Base-by-base conservation (phyloP, 2,329 filamentous ascomycete species). In the Ophiostoma triangulosporum region DNA sequence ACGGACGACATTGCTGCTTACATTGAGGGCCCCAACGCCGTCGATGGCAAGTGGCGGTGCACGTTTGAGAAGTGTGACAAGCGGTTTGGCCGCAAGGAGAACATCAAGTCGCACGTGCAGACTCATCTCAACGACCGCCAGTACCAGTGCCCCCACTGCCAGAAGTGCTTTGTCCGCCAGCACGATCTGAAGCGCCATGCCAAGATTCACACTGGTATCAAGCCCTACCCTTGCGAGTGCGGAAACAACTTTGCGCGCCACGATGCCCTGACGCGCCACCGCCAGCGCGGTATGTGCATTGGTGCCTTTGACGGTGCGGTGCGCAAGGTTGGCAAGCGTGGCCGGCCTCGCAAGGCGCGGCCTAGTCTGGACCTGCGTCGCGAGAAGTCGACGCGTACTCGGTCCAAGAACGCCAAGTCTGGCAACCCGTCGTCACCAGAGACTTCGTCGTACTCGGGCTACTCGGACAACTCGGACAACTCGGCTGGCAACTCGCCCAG, bases 21-120 rank as follows among this genome's bases (percentile, higher is more conserved):
- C 67, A 91, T 91, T 60, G 74, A 77, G 49, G 84, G 84, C 1
- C 86, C 86, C 0, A 84, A 88, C 61, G 72, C 80, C 3, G 65
- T 68, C n/a, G 85, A 89, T 60, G 83, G 83, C 61, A 89, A 88
- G 68, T 93, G 85, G 84, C 73, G 82, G 6, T 93, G 86, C 64
- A 69, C 80, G n/a, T 90, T 72, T 54, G 75, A 68, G 8, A 83
- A 82, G 27, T 98, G 93, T 68, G 79, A 83, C 61, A 95, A 95
- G 68, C 80, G 83, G 52, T 97, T 98, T 65, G 91, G 90, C n/a
- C 81, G 93, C 61, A 95, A 96, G 67, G 93, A 98, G 68, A 97
- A 98, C 70, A 96, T 97, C 73, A 95, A 95, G 66, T 95, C 90
- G 0, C 93, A 98, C 66, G 88, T 98, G 14, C 93, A 98, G 69